Evolutionary conservation across 345 rosid species (phyloP).

Genomic region (Cardiospermum halicacabum): DNA sequence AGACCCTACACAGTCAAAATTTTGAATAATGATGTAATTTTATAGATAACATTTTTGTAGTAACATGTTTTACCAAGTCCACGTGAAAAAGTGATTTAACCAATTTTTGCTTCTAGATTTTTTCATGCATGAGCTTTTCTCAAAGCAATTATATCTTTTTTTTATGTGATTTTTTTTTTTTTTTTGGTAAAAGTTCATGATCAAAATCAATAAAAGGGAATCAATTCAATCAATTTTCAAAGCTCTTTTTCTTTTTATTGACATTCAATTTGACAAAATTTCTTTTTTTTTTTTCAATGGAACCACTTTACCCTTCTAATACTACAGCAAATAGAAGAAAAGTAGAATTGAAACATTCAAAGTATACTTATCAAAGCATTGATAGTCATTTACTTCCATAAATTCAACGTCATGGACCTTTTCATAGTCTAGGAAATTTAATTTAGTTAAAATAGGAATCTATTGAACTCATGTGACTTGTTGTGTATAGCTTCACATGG

Average conservation of each 20-base stretch:
- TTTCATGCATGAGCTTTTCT: neutral
- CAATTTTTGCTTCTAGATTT: neutral
- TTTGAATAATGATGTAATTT: too few species aligned
- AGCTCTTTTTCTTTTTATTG: neutral
- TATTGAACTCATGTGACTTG: neutral
- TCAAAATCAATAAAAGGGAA: neutral
- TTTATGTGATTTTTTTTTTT: too few species aligned
- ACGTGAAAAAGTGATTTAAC: neutral
- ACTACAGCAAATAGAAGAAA: neutral
- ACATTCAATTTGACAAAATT: neutral
- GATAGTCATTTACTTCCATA: neutral
- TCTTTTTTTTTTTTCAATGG: neutral
- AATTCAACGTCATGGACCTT: neutral
- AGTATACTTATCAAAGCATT: neutral
- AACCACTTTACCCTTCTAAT: neutral
- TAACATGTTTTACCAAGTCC: neutral
- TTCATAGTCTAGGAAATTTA: neutral
- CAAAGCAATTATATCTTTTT: neutral
- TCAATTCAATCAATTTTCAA: neutral
- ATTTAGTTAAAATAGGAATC: neutral
- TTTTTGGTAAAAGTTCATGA: too few species aligned
- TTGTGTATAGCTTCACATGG: neutral
- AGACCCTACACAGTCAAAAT: too few species aligned
- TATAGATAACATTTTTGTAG: neutral
- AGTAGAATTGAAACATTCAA: neutral